Base-by-base conservation (phyloP, 306 rosid genomes). In the Prunus mume region DNA sequence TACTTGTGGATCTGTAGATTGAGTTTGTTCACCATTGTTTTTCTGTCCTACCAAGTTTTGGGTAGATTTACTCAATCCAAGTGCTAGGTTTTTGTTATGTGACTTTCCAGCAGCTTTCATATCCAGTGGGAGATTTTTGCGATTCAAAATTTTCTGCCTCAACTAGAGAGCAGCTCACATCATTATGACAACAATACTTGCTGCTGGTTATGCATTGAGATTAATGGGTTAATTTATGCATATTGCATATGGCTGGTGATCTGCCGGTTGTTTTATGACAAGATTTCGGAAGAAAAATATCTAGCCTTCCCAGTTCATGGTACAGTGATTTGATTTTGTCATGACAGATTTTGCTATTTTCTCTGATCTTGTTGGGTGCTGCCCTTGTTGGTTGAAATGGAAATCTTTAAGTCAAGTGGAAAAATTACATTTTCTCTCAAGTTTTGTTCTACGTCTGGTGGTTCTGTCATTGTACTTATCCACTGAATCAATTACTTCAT, bases 341-440 rank as follows among this genome's bases (percentile, higher is more conserved):
- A 38, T 20, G 52, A 28, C 65, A 71, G 12, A 55, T 30, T 52
- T 69, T 69, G 43, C 74, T 70, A 6, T 54, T 54, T 54, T 70
- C 63, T 51, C 34, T 70, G 63, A 28, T 70, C 47, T 51, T 52
- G 47, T 28, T 51, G 57, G 62, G 51, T 38, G 51, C 14, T 65
- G 12, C 12, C 76, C 54, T 22, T 46, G 72, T 24, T 72, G 32
- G 19, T 52, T 60, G 52, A 71, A n/a, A 55, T 57, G 22, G 34
- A 41, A 72, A 20, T 41, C 22, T 54, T 72, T 14, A 47, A 28
- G 27, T 7, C 3, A 9, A 27, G 62, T 19, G 9, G 55, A 38
- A 72, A 20, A 9, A 5, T 6, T 20, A 1, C 20, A n/a, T 73
- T 61, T 60, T 9, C 11, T n/a, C 12, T 50, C 17, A 2, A 64